These are phyloP conservation scores for Erysimum pusillum DNA, from an alignment of 441 rosid species.

Conservation along the genomic window DNA sequence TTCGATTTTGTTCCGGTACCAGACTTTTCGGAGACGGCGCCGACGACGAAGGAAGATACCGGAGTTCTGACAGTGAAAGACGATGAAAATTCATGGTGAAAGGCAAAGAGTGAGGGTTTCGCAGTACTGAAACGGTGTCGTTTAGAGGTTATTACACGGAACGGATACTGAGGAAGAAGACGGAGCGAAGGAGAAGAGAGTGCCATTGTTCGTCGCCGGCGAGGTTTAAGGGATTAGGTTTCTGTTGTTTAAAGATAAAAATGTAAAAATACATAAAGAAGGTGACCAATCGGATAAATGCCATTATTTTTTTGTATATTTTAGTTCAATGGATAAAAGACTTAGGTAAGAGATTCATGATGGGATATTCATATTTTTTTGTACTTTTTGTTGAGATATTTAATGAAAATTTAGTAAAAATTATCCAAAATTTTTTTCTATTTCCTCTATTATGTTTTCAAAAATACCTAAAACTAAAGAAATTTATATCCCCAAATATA, in stretches of 20 bases:
- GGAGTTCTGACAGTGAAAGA: slow-evolving; percentile 33
- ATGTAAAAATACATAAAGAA: neutral
- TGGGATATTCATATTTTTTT: too few relatives aligned
- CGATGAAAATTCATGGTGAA: slow-evolving; percentile 27
- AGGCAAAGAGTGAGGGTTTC: slow-evolving; percentile 33
- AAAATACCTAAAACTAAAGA: too few relatives aligned
- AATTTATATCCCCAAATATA: too few relatives aligned
- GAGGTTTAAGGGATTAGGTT: slow-evolving; percentile 65
- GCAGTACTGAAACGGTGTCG: slow-evolving; percentile 39
- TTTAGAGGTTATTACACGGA: slow-evolving; percentile 34
- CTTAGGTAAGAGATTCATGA: too few relatives aligned
- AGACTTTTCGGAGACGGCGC: slow-evolving; percentile 51
- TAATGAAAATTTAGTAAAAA: too few relatives aligned
- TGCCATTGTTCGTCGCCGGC: slow-evolving; percentile 49
- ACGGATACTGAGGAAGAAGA: slow-evolving; percentile 51
- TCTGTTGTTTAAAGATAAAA: neutral
- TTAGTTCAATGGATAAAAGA: too few relatives aligned
- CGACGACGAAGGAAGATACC: neutral
- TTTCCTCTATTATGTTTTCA: too few relatives aligned
- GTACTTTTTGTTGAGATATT: too few relatives aligned
- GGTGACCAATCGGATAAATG: neutral
- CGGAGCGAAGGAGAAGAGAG: slow-evolving; percentile 52
- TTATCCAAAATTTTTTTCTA: too few relatives aligned
- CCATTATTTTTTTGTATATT: too few relatives aligned
- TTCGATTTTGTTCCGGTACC: slow-evolving; percentile 33